phyloP scores from a whole-genome alignment of 371 early-diverging fungal genomes.

The Zychaea mexicana region DNA sequence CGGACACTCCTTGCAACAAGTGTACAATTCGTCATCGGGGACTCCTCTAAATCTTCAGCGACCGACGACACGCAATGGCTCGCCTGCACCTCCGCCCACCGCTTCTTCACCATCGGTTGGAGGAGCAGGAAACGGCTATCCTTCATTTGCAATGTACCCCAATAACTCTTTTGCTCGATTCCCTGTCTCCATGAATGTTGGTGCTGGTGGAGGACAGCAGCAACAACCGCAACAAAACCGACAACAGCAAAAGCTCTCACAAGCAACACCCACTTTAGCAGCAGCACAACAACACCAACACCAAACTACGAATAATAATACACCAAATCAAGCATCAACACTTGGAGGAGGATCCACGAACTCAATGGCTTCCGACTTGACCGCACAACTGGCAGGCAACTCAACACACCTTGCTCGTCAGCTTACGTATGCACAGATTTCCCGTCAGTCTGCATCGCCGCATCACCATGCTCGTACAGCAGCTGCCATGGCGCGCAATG shows the following conservation, averaged over 20 bases:
- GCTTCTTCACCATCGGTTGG: conserved; percentile 38
- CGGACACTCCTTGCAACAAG: not conserved
- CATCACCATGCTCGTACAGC: conserved; percentile 91
- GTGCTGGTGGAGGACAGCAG: conserved; percentile 1
- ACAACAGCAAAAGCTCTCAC: conserved; percentile 11
- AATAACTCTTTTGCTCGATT: conserved; percentile 44
- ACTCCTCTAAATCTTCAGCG: conserved; percentile 1
- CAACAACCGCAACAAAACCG: conserved; percentile 27
- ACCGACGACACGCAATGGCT: conserved; percentile 3
- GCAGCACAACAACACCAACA: conserved; percentile 10
- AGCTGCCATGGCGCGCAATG: conserved; percentile 58
- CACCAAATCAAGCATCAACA: not conserved
- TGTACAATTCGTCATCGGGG: conserved; percentile 4
- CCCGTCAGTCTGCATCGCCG: conserved; percentile 81
- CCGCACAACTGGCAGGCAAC: conserved; percentile 15
- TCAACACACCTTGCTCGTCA: conserved; percentile 74
- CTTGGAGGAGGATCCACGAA: not conserved
- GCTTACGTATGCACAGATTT: conserved; percentile 69
- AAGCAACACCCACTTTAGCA: conserved; percentile 10
- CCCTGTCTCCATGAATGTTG: conserved; percentile 44
- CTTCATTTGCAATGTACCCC: conserved; percentile 29
- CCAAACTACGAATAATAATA: too few relatives aligned
- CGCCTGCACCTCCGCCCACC: conserved; percentile 26
- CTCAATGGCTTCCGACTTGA: conserved; percentile 6
- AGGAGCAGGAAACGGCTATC: conserved; percentile 1